Evolutionary conservation across 2,329 filamentous ascomycete species (phyloP), one percentile per base, ranked within the genome.

Genomic region (Laburnicola sp.): DNA sequence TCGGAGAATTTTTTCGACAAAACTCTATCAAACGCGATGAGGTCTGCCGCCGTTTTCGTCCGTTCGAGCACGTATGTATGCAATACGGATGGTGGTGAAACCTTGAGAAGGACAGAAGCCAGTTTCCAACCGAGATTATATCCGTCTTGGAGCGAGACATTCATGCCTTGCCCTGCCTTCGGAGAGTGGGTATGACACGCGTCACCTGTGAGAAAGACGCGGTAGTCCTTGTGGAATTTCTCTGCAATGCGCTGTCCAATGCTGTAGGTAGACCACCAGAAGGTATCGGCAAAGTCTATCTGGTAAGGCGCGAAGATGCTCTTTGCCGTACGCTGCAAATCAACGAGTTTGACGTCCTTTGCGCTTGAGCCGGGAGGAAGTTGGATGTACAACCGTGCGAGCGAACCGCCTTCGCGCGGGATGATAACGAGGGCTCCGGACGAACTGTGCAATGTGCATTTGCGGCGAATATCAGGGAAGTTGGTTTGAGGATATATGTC

Each of bases 201-300:
- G 64, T 89, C 86, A 11, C 86, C 86, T 9, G 84, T 83, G 34
- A 89, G 75, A 68, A 89, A 89, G n/a, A 87, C 81, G 11, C 83
- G 79, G 53, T 84, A 75, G 40, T 81, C 77, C 62, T 87, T 83
- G 58, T 83, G 81, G 73, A 91, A 91, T 40, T 82, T 80, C 58
- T 83, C 83, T 2, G 87, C 88, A 22, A 91, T 81, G 16, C 88
- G 82, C 74, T 89, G 86, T 8, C 86, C 84, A 50, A 89, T 85
- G 59, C 85, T 80, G 66, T 89, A 90, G 37, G 85, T 83, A 39
- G 86, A 86, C 74, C 89, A 90, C 86, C 87, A 90, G 16, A 71
- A 86, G 76, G 82, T 84, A 47, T 80, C 78, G 0, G 75, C 75
- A 45, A 84, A 77, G 0, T 83, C 78, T 54, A 86, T 74, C 0